phyloP scores from a whole-genome alignment of 192 early-diverging fungal species.

The Helicostylum pulchrum region DNA sequence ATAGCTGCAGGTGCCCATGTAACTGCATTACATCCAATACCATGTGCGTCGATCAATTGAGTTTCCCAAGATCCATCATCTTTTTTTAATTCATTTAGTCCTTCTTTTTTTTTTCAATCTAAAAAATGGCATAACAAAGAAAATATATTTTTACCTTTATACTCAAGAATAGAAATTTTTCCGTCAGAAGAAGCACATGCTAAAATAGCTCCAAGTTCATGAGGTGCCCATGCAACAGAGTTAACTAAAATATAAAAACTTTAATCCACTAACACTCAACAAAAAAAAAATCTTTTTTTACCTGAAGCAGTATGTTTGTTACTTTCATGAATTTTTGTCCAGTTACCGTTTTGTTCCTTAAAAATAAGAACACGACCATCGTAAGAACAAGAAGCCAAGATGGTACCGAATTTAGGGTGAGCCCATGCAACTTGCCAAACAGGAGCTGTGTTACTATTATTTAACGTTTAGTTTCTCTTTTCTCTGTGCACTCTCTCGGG shows the following conservation, averaged over 20 bases:
- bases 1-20: conserved; percentile 91
- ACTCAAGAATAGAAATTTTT: conserved; percentile 87
- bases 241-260: conserved; percentile 65
- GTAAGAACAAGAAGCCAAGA: conserved; percentile 95
- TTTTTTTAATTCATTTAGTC: conserved; percentile 25
- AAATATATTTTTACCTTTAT: conserved; percentile 66
- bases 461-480: not conserved
- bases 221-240: conserved; percentile 94
- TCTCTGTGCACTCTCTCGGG: not conserved
- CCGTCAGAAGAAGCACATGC: conserved; percentile 95
- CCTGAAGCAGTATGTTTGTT: conserved; percentile 86
- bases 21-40: conserved; percentile 90
- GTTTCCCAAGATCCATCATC: conserved; percentile 89
- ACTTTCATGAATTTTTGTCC: conserved; percentile 85
- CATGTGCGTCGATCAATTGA: conserved; percentile 76
- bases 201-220: conserved; percentile 91
- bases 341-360: conserved; percentile 84
- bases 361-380: conserved; percentile 95
- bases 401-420: conserved; percentile 95
- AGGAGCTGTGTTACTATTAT: conserved; percentile 84
- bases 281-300: conserved; percentile 31
- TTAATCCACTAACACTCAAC: too few relatives aligned
- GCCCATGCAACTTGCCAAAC: conserved; percentile 99
- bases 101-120: not conserved
- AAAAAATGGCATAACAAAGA: not conserved